phyloP scores from a whole-genome alignment of 148 eudicot species.

The Agrostemma githago region DNA sequence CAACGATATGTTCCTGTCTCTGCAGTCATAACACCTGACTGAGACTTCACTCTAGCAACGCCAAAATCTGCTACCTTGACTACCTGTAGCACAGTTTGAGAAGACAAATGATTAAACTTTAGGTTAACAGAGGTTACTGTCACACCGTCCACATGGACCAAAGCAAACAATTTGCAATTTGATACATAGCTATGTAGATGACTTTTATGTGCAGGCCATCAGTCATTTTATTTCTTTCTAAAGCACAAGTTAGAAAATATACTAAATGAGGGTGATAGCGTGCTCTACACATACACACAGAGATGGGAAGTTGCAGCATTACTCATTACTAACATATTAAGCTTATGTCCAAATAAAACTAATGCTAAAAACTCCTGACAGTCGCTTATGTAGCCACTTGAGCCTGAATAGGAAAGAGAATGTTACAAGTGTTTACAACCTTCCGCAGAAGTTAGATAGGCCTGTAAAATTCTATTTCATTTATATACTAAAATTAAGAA shows the following conservation, averaged over 20 bases:
- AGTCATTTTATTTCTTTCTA: background rate
- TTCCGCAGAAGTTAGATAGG: background rate
- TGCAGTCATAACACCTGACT: conserved; percentile 97
- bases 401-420: background rate
- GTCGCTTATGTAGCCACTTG: background rate
- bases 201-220: background rate
- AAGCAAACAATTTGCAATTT: background rate
- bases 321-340: no score
- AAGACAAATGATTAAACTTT: background rate
- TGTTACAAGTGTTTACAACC: background rate
- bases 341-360: background rate
- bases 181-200: background rate
- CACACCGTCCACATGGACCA: background rate
- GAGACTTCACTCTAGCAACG: conserved; percentile 92
- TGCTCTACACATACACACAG: background rate
- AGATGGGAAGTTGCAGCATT: background rate
- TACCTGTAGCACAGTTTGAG: conserved; percentile 43
- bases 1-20: conserved; percentile 97
- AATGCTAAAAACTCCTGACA: background rate
- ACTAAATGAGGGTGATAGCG: background rate
- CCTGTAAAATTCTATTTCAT: conserved; percentile 1
- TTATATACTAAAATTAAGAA: background rate
- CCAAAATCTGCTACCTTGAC: conserved; percentile 99
- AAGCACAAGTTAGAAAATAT: background rate
- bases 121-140: background rate